Evolutionary conservation across 2,329 filamentous ascomycete genomes (phyloP).

Genomic region (Alternaria alternata): DNA sequence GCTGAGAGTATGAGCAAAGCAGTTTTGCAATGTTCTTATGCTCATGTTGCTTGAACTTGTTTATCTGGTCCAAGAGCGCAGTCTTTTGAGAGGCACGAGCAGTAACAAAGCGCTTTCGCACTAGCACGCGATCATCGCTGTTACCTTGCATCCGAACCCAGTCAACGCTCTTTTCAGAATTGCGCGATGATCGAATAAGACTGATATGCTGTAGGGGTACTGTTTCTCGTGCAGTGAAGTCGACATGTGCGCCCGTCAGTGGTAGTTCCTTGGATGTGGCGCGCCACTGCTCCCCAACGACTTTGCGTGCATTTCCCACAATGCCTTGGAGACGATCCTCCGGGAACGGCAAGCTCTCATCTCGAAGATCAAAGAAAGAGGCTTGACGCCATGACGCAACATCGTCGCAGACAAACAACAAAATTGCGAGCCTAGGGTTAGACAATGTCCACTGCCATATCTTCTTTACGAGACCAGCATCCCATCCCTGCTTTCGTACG

Average conservation of each 20-base stretch:
- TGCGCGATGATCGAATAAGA: constrained; percentile 41
- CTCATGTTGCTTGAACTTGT: constrained; percentile 48
- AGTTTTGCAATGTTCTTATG: constrained; percentile 51
- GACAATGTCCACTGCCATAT: constrained; percentile 53
- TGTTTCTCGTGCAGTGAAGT: constrained; percentile 47
- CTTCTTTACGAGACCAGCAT: constrained; percentile 43
- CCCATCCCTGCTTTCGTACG: constrained; percentile 48
- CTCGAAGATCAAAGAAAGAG: constrained; percentile 49
- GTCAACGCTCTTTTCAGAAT: constrained; percentile 48
- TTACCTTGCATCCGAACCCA: constrained; percentile 46
- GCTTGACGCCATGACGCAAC: constrained; percentile 50
- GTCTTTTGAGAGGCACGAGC: constrained; percentile 48
- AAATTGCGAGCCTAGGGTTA: constrained; percentile 49
- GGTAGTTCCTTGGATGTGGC: constrained; percentile 51
- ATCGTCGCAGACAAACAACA: constrained; percentile 52
- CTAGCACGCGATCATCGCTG: constrained; percentile 44
- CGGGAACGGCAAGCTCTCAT: constrained; percentile 49
- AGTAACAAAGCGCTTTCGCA: constrained; percentile 50
- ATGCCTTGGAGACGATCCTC: constrained; percentile 51
- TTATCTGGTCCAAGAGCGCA: constrained; percentile 48
- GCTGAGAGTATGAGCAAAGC: constrained; percentile 50
- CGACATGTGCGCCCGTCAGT: constrained; percentile 48
- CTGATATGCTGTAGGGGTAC: constrained; percentile 48
- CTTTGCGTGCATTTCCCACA: constrained; percentile 47
- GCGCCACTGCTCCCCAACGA: constrained; percentile 53